Base-by-base conservation (phyloP, 192 early-diverging fungal species). In the Paraglomus brasilianum region DNA sequence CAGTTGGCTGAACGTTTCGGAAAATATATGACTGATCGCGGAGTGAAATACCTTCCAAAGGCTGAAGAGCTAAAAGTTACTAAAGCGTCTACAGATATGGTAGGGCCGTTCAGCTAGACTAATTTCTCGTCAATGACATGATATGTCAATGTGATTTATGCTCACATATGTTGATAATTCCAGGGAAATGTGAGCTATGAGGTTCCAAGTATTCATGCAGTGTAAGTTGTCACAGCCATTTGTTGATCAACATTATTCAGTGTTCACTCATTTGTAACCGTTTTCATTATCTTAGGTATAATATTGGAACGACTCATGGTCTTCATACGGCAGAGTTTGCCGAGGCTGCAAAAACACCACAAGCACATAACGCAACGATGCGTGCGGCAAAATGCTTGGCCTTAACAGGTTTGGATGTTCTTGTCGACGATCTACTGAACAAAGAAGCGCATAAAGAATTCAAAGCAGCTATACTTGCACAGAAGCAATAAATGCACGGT, bases 171-270 rank as follows among this genome's bases (percentile, higher is more conserved):
- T 6, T 56, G 11, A 1, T 17, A 21, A 10, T 21, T 56, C 17
- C 82, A 87, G 70, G 91, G 89, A 39, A 91, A 92, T 53, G 78
- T 91, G 41, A 83, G 84, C n/a, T 82, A 88, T 19, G 72, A 72
- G 36, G 81, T 87, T 9, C 86, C 90, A 40, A 77, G 81, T 13
- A 73, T 86, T 51, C 85, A 86, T 59, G 0, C 42, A 45, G 7
- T 69, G 41, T 69, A 46, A 48, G 39, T 56, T 11, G 21, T 2
- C 13, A 2, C 17, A n/a, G 13, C 4, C 36, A 56, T 56, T 3
- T 24, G 9, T 24, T 24, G 17, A n/a, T 14, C 48, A 49, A 49
- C 48, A 49, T 14, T 14, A 14, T n/a, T 14, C 1, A 49, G 48
- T 49, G 17, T 49, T 30, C 36, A 30, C 36, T 11, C n/a, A 56